Evolutionary conservation across 2,329 filamentous ascomycete genomes (phyloP).

Genomic region (Sarocladiaceae sp.): DNA sequence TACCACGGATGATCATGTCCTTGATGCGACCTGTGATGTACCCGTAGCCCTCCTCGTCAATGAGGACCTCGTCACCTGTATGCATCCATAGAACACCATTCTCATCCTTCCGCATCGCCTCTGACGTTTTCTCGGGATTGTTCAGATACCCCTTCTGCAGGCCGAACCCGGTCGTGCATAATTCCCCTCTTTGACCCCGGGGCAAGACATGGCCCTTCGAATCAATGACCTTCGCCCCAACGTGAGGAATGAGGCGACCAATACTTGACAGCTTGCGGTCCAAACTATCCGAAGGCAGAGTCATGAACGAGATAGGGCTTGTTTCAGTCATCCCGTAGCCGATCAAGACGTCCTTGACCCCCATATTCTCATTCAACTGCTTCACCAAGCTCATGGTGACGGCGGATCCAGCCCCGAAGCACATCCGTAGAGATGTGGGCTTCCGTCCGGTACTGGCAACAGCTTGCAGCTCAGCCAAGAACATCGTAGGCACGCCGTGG

Average conservation of each 20-base stretch:
- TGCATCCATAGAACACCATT: slow-evolving; percentile 64
- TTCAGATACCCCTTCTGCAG: slow-evolving; percentile 58
- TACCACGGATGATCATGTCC: slow-evolving; percentile 80
- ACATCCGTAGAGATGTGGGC: slow-evolving; percentile 46
- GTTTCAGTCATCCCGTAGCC: slow-evolving; percentile 64
- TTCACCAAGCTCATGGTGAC: slow-evolving; percentile 58
- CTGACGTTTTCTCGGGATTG: slow-evolving; percentile 31
- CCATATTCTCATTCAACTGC: slow-evolving; percentile 53
- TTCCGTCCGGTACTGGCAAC: slow-evolving; percentile 28
- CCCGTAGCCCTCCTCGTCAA: slow-evolving; percentile 71
- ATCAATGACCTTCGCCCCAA: slow-evolving; percentile 56
- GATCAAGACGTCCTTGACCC: slow-evolving; percentile 49
- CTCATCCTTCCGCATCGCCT: slow-evolving; percentile 20
- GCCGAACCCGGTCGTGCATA: slow-evolving; percentile 57
- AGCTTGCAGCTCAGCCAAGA: slow-evolving; percentile 57
- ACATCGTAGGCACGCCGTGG: slow-evolving; percentile 60
- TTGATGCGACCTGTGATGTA: slow-evolving; percentile 79
- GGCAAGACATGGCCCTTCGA: slow-evolving; percentile 45
- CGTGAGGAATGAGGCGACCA: slow-evolving; percentile 55
- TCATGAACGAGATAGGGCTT: slow-evolving; percentile 53
- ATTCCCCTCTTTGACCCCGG: slow-evolving; percentile 51
- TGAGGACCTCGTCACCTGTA: slow-evolving; percentile 75
- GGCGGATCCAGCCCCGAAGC: slow-evolving; percentile 59
- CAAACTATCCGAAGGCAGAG: slow-evolving; percentile 57
- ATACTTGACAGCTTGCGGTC: slow-evolving; percentile 58